Conservation (phyloP, 257 asterid species). For the Jacaranda mimosifolia region DNA sequence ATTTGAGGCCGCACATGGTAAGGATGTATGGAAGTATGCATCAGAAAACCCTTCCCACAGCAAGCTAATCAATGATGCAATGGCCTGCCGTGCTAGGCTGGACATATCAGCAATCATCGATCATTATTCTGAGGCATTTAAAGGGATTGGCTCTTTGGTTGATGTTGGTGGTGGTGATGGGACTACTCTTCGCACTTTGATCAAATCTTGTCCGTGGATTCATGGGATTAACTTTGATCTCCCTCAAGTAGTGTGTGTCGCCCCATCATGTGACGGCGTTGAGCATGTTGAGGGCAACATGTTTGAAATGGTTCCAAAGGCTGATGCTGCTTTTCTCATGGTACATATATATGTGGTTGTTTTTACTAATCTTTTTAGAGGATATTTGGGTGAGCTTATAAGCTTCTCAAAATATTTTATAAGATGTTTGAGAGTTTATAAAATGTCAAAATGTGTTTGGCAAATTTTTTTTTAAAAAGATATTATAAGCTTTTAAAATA, state of each 20-base stretch:
- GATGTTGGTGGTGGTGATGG: slow-evolving; percentile 91
- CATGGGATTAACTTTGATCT: slow-evolving; percentile 66
- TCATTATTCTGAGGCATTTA: slow-evolving; percentile 44
- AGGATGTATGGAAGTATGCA: slow-evolving; percentile 54
- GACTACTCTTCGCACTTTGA: slow-evolving; percentile 53
- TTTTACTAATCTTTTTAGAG: too few species aligned
- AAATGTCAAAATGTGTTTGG: too few species aligned
- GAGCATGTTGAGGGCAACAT: slow-evolving; percentile 71
- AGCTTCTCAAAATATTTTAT: too few species aligned
- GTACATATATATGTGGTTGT: slow-evolving; percentile 38
- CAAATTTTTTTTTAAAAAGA: too few species aligned
- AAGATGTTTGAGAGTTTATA: too few species aligned
- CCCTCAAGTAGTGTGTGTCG: slow-evolving; percentile 59
- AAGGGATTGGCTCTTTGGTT: slow-evolving; percentile 58
- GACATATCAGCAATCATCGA: slow-evolving; percentile 43
- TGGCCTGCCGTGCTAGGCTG: slow-evolving; percentile 61
- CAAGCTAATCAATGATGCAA: slow-evolving; percentile 66
- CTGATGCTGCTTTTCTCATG: slow-evolving; percentile 70
- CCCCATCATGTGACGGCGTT: slow-evolving; percentile 48
- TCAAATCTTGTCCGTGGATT: slow-evolving; percentile 59
- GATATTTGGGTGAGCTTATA: too few species aligned
- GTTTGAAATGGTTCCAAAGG: slow-evolving; percentile 69
- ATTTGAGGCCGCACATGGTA: slow-evolving; percentile 55
- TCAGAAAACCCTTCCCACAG: slow-evolving; percentile 41
- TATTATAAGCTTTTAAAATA: too few species aligned